Percentiles rank a stretch among this genome's conserved stretches.
These are phyloP conservation scores for Trichoderma asperelloides DNA, from an alignment of 495 filamentous ascomycete genomes.

Conservation along the genomic window DNA sequence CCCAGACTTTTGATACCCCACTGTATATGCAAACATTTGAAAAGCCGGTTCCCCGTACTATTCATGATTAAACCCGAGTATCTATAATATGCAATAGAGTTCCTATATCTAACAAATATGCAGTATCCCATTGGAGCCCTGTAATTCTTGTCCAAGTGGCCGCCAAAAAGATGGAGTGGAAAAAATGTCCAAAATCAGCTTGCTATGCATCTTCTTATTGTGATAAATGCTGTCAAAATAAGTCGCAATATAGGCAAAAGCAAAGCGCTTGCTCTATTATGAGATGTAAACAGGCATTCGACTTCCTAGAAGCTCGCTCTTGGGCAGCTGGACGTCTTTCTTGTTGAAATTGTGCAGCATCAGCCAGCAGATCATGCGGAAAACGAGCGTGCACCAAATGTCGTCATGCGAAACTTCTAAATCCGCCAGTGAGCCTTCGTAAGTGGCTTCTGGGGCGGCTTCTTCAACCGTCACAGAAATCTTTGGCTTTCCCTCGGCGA, in stretches of 20 bases:
- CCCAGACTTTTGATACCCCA: too few species aligned
- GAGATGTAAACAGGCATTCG: constrained; percentile 41
- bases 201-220: too few species aligned
- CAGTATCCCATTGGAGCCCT: too few species aligned
- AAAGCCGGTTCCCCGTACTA: too few species aligned
- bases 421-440: neutral
- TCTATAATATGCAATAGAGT: too few species aligned
- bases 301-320: constrained; percentile 36
- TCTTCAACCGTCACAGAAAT: neutral
- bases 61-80: too few species aligned
- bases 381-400: constrained; percentile 40
- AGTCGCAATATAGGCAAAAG: neutral
- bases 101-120: too few species aligned
- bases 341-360: constrained; percentile 43
- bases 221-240: too few species aligned
- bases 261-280: constrained; percentile 9
- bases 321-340: constrained; percentile 36
- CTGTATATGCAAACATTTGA: neutral
- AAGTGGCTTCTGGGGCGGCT: neutral
- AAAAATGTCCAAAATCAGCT: too few species aligned
- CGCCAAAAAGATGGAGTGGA: too few species aligned
- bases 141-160: too few species aligned
- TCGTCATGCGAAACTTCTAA: constrained; percentile 14
- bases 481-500: neutral
- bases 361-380: constrained; percentile 46